These are phyloP conservation scores for Combretum micranthum DNA, from an alignment of 345 rosid genomes.

Conservation along the genomic window DNA sequence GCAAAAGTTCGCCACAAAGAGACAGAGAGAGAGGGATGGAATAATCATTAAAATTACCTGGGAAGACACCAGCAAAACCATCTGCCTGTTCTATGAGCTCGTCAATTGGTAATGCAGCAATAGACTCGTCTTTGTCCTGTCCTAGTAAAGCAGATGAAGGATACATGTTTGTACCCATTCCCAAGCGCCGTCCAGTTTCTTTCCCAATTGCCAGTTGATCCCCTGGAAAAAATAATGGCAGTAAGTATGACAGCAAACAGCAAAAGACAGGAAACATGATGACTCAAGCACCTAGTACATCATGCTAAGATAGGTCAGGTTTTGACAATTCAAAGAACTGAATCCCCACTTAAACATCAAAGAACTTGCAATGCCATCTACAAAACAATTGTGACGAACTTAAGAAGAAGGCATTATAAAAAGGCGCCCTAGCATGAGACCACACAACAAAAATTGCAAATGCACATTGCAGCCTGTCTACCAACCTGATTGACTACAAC, in stretches of 20 bases:
- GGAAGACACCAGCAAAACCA: slow-evolving; percentile 99
- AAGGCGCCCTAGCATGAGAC: too few species aligned
- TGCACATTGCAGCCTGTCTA: too few species aligned
- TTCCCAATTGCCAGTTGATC: slow-evolving; percentile 98
- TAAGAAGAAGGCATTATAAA: too few species aligned
- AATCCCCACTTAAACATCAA: too few species aligned
- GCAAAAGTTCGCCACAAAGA: too few species aligned
- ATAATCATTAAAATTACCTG: slow-evolving; percentile 41
- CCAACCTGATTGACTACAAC: too few species aligned
- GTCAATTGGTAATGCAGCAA: slow-evolving; percentile 82
- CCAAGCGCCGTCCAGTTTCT: slow-evolving; percentile 96
- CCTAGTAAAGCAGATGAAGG: slow-evolving; percentile 95
- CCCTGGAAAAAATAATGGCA: slow-evolving; percentile 35
- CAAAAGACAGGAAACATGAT: not conserved
- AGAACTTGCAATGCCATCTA: too few species aligned
- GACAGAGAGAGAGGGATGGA: not conserved
- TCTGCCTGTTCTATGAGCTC: slow-evolving; percentile 98
- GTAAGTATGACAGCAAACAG: slow-evolving; percentile 9
- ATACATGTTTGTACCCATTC: slow-evolving; percentile 99
- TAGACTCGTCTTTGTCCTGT: slow-evolving; percentile 90
- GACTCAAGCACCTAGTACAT: too few species aligned
- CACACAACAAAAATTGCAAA: too few species aligned
- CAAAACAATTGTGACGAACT: too few species aligned
- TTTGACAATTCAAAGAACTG: too few species aligned
- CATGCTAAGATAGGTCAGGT: too few species aligned